Conservation (phyloP, 1,139 yeast genomes). For the Saccharomyces hybrid region DNA sequence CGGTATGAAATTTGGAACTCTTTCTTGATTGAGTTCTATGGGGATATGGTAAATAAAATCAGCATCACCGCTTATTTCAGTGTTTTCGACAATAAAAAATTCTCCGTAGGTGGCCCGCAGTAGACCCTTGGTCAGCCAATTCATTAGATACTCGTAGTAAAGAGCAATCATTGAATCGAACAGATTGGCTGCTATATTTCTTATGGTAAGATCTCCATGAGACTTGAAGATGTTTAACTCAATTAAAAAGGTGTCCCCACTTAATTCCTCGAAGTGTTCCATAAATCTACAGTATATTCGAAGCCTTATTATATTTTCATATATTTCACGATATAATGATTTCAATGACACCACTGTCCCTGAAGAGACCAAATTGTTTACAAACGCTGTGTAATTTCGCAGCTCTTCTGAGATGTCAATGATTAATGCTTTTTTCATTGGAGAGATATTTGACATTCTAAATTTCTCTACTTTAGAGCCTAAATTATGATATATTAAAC, state of each 20-base stretch:
- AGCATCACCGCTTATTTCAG: conserved; percentile 11
- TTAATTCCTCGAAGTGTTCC: conserved; percentile 32
- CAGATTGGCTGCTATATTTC: conserved; percentile 39
- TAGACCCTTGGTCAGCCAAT: conserved; percentile 69
- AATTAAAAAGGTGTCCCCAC: conserved; percentile 54
- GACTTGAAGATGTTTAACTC: conserved; percentile 44
- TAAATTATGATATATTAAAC: conserved; percentile 52
- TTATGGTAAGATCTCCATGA: conserved; percentile 57
- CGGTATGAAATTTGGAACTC: conserved; percentile 55
- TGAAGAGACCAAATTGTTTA: conserved; percentile 46
- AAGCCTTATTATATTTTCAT: conserved; percentile 46
- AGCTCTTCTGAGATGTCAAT: conserved; percentile 51
- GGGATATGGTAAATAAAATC: conserved; percentile 10
- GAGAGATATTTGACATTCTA: conserved; percentile 35
- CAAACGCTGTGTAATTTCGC: conserved; percentile 44
- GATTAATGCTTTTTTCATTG: conserved; percentile 57
- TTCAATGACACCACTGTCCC: conserved; percentile 31
- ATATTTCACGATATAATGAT: conserved; percentile 40
- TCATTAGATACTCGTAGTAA: conserved; percentile 51
- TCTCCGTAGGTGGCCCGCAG: conserved; percentile 50
- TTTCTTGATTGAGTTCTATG: conserved; percentile 29
- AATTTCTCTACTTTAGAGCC: conserved; percentile 32
- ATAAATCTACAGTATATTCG: conserved; percentile 47
- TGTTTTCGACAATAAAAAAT: conserved; percentile 47
- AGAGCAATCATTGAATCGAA: conserved; percentile 48